phyloP scores from a whole-genome alignment of 2,329 filamentous ascomycete genomes.

The Hypoxylon sp. region DNA sequence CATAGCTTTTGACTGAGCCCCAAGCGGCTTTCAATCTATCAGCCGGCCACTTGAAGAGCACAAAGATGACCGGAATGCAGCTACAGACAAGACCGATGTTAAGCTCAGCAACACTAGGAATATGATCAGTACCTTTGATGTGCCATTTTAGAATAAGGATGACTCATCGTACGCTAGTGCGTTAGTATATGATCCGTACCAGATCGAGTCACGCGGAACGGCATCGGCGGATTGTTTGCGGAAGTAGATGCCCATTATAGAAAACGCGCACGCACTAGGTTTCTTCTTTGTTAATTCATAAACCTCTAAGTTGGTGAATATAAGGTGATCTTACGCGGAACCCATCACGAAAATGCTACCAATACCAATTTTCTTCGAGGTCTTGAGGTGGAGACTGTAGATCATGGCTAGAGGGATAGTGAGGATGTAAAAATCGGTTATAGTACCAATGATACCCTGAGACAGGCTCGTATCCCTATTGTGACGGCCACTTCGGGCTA shows the following conservation, averaged over 20 bases:
- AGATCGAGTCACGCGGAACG: background rate
- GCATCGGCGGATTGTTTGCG: background rate
- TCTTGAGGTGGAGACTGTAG: background rate
- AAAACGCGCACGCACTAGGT: background rate
- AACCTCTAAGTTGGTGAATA: background rate
- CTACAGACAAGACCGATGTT: background rate
- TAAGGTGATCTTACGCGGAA: background rate
- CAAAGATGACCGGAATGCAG: constrained; percentile 1
- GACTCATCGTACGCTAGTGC: background rate
- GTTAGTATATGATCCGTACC: background rate
- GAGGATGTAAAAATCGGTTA: background rate
- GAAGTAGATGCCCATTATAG: background rate
- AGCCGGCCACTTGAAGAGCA: background rate
- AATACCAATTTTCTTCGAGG: background rate
- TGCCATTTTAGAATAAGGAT: background rate
- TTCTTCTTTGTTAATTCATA: background rate
- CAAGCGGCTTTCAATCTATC: background rate
- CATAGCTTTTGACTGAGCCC: background rate
- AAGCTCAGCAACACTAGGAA: background rate
- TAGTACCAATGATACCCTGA: background rate
- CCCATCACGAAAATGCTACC: background rate
- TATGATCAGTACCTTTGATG: background rate
- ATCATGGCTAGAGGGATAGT: background rate
- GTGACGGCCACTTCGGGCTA: background rate
- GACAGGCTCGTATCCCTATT: background rate